A percentile compares a stretch with the other conserved stretches of the same genome.
These are phyloP conservation scores for Bruguiera parviflora DNA, from an alignment of 345 rosid genomes.

Conservation along the genomic window DNA sequence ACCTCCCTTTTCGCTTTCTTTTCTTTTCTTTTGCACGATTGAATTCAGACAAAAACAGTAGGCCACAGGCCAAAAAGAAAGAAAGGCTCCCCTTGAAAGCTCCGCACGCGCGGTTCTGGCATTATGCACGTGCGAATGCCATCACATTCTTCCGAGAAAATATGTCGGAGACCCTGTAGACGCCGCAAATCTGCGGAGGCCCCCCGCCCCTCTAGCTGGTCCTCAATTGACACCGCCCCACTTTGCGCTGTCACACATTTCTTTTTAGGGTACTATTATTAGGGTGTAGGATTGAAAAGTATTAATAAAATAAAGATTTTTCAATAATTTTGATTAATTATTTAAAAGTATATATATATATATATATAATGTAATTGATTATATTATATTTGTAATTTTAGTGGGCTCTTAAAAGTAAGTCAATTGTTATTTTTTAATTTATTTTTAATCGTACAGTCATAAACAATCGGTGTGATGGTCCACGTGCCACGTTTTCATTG, in stretches of 20 bases:
- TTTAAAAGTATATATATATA: too few relatives aligned
- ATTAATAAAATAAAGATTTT: too few relatives aligned
- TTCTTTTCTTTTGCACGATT: not conserved
- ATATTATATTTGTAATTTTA: too few relatives aligned
- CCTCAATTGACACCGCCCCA: not conserved
- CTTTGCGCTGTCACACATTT: not conserved
- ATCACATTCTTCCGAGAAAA: not conserved
- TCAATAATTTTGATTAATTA: too few relatives aligned
- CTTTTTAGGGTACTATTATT: too few relatives aligned
- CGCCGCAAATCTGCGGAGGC: conserved; percentile 19
- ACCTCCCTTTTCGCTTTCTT: not conserved
- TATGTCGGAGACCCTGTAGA: conserved; percentile 7
- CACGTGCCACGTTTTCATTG: conserved; percentile 1
- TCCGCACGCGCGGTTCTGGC: not conserved
- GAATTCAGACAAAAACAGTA: not conserved
- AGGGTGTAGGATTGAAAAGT: too few relatives aligned
- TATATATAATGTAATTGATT: too few relatives aligned
- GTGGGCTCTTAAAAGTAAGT: too few relatives aligned
- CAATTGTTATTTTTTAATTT: too few relatives aligned
- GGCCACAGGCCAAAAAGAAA: not conserved
- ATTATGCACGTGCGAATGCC: not conserved
- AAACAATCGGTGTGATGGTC: too few relatives aligned
- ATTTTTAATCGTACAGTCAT: too few relatives aligned
- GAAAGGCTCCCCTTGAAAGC: not conserved
- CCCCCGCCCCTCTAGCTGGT: conserved; percentile 6